Percentiles rank a stretch among this genome's conserved stretches.
Conservation (phyloP, 2,329 filamentous ascomycete genomes). For the Elsinoe fawcettii region DNA sequence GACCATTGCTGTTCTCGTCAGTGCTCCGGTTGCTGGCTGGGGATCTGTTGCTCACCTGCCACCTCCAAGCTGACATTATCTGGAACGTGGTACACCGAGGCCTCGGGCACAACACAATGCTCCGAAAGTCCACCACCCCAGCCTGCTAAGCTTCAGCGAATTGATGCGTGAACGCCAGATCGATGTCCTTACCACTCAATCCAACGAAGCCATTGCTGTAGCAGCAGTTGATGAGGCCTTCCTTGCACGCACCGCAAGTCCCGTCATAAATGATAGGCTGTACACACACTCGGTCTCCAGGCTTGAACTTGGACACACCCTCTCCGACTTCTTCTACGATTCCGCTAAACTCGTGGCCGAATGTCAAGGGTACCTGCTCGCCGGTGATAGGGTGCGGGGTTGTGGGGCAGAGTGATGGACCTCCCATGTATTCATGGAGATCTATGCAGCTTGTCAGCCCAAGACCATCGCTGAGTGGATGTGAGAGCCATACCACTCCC, state of each 20-base stretch:
- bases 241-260: constrained; percentile 44
- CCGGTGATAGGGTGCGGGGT: constrained; percentile 49
- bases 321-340: constrained; percentile 45
- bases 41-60: constrained; percentile 28
- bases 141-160: constrained; percentile 22
- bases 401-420: constrained; percentile 37
- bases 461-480: background rate
- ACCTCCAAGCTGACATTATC: constrained; percentile 46
- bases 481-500: constrained; percentile 20
- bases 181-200: constrained; percentile 34
- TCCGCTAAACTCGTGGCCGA: constrained; percentile 49
- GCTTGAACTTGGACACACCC: constrained; percentile 39
- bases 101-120: constrained; percentile 43
- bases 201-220: constrained; percentile 48
- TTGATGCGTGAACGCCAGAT: background rate
- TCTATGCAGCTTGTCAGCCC: constrained; percentile 19
- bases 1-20: constrained; percentile 36
- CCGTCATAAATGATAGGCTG: constrained; percentile 50
- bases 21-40: background rate
- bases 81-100: constrained; percentile 41
- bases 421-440: constrained; percentile 30
- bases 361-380: constrained; percentile 44
- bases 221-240: constrained; percentile 48
- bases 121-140: constrained; percentile 49
- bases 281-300: constrained; percentile 43